Conservation (phyloP, 2,329 filamentous ascomycete species). For the Verticillium nonalfalfae region DNA sequence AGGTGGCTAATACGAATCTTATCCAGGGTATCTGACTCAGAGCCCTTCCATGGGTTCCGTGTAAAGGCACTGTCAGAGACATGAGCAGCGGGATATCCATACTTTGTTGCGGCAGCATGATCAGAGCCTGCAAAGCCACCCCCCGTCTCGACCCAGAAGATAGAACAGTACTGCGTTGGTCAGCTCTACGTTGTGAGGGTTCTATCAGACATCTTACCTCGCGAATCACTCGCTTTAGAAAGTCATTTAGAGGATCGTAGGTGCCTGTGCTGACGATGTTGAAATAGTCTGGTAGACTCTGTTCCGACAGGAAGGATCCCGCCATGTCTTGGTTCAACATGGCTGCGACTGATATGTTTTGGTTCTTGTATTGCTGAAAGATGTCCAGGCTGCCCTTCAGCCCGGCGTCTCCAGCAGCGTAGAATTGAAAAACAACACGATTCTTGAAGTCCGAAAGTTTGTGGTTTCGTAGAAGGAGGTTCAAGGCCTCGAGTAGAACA, state of each 20-base stretch:
- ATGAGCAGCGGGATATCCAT: constrained; percentile 17
- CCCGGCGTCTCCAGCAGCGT: constrained; percentile 61
- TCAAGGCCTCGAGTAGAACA: constrained; percentile 72
- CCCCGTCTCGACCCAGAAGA: not conserved
- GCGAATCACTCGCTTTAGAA: not conserved
- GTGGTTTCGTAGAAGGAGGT: constrained; percentile 59
- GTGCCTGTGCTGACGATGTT: not conserved
- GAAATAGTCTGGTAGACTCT: not conserved
- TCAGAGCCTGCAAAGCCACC: constrained; percentile 39
- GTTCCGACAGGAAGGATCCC: constrained; percentile 14
- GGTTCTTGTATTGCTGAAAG: constrained; percentile 31
- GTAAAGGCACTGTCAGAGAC: not conserved
- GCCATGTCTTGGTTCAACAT: constrained; percentile 46
- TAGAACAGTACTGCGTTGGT: not conserved
- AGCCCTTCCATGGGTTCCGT: not conserved
- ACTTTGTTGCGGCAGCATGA: constrained; percentile 19
- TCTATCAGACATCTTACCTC: not conserved
- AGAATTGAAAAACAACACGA: constrained; percentile 83
- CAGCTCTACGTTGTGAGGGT: not conserved
- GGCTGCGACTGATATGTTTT: constrained; percentile 30
- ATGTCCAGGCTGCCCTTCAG: constrained; percentile 37
- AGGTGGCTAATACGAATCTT: not conserved
- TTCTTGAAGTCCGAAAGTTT: constrained; percentile 55
- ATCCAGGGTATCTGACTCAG: not conserved
- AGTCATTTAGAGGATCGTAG: not conserved